phyloP scores from a whole-genome alignment of 2,329 filamentous ascomycete genomes.

The Fusarium incarnatum region DNA sequence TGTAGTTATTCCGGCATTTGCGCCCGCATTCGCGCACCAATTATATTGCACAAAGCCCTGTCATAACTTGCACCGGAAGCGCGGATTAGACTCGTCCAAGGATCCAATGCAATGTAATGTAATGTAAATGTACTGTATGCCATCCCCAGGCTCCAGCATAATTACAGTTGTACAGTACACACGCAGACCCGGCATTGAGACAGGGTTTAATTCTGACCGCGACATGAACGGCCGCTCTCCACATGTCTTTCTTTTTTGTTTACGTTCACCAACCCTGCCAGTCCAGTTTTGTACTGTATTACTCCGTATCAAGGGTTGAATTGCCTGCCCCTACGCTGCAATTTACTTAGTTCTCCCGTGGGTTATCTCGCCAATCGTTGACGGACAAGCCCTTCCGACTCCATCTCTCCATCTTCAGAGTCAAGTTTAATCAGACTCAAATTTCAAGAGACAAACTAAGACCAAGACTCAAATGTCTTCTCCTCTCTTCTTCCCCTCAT shows the following conservation, averaged over 20 bases:
- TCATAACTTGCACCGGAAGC: constrained; percentile 20
- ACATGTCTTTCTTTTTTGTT: background rate
- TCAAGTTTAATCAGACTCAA: background rate
- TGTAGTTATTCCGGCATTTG: constrained; percentile 20
- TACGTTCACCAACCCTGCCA: background rate
- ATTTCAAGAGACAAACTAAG: background rate
- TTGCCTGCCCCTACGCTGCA: background rate
- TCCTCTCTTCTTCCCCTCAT: constrained; percentile 17
- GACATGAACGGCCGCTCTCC: constrained; percentile 5
- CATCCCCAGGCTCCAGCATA: constrained; percentile 20
- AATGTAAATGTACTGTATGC: background rate
- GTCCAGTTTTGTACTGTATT: background rate
- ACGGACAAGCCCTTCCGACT: background rate
- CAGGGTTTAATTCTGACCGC: background rate
- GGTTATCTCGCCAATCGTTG: background rate
- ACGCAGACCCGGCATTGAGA: background rate
- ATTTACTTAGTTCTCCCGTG: background rate
- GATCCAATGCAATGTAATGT: background rate
- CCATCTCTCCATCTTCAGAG: no score
- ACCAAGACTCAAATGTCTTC: background rate
- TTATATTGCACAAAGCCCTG: constrained; percentile 19
- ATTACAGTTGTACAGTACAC: background rate
- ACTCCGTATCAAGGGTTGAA: background rate
- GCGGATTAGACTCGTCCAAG: constrained; percentile 21
- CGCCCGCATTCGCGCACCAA: constrained; percentile 37